phyloP scores from a whole-genome alignment of 2,329 filamentous ascomycete genomes.

The Xylariales sp. region DNA sequence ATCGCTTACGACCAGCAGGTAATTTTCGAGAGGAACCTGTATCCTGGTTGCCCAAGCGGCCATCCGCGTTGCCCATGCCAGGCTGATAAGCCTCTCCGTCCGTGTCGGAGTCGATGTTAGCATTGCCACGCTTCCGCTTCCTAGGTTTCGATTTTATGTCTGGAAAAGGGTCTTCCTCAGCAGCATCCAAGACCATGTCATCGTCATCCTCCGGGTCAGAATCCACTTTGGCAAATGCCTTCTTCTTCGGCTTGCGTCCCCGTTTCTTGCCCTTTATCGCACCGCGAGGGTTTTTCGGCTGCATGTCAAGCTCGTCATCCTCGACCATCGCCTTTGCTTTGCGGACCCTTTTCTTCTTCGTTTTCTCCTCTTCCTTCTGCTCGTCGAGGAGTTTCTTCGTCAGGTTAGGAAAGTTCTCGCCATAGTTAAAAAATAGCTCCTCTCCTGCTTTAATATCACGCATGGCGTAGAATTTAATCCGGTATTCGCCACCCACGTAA shows the following conservation, averaged over 20 bases:
- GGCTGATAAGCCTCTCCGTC: slow-evolving; percentile 23
- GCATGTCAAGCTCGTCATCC: slow-evolving; percentile 14
- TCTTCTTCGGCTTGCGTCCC: slow-evolving; percentile 24
- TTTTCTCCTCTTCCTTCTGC: slow-evolving; percentile 28
- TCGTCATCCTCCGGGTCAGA: slow-evolving; percentile 21
- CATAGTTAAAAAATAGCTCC: slow-evolving; percentile 81
- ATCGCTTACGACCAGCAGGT: slow-evolving; percentile 12
- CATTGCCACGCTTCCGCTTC: slow-evolving; percentile 24
- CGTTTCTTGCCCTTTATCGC: slow-evolving; percentile 19
- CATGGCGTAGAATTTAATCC: slow-evolving; percentile 69
- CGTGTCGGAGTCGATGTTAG: slow-evolving; percentile 12
- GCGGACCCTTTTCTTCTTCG: slow-evolving; percentile 10
- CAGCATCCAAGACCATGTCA: slow-evolving; percentile 15
- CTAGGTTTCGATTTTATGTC: slow-evolving; percentile 13
- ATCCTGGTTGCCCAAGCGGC: slow-evolving; percentile 11
- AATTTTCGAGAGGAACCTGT: slow-evolving; percentile 9
- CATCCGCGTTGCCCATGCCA: slow-evolving; percentile 16
- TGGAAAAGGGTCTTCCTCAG: slow-evolving; percentile 18
- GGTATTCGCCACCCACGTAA: slow-evolving; percentile 70
- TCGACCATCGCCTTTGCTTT: slow-evolving; percentile 11
- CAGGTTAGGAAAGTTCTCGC: slow-evolving; percentile 61
- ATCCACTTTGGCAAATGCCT: slow-evolving; percentile 21
- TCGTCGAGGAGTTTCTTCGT: slow-evolving; percentile 47
- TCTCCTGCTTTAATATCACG: slow-evolving; percentile 66
- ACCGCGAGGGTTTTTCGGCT: slow-evolving; percentile 22